These are phyloP conservation scores for Phanerodontia chrysosporium DNA, from an alignment of 768 basidiomycete genomes.

Conservation along the genomic window DNA sequence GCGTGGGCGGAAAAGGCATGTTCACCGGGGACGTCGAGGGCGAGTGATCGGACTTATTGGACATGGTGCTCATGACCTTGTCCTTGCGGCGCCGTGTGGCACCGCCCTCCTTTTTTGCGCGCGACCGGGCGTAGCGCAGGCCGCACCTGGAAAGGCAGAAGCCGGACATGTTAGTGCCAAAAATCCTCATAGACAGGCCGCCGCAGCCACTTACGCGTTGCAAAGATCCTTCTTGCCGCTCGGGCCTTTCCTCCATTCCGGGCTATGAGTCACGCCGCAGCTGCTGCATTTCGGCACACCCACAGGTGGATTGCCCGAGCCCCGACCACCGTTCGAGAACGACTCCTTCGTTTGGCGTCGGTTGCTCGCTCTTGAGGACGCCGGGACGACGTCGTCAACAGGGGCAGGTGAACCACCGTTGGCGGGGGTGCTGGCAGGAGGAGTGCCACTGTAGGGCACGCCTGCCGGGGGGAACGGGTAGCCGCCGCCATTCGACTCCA, in stretches of 20 bases:
- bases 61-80: slow-evolving; percentile 34
- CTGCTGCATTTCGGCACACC: slow-evolving; percentile 73
- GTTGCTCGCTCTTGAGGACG: slow-evolving; percentile 49
- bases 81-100: slow-evolving; percentile 65
- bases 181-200: not conserved
- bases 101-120: slow-evolving; percentile 83
- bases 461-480: slow-evolving; percentile 19
- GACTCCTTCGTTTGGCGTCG: slow-evolving; percentile 40
- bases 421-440: not conserved
- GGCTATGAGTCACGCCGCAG: slow-evolving; percentile 78
- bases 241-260: slow-evolving; percentile 90
- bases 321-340: slow-evolving; percentile 40
- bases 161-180: not conserved
- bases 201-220: slow-evolving; percentile 66
- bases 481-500: slow-evolving; percentile 18
- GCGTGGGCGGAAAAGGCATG: slow-evolving; percentile 41
- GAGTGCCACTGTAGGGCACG: slow-evolving; percentile 12
- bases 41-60: slow-evolving; percentile 23
- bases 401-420: slow-evolving; percentile 18
- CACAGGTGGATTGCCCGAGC: slow-evolving; percentile 60
- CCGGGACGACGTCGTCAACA: slow-evolving; percentile 32
- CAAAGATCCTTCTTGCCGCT: slow-evolving; percentile 89
- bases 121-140: slow-evolving; percentile 79
- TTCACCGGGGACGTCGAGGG: slow-evolving; percentile 31
- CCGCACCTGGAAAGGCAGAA: slow-evolving; percentile 56